Conservation (phyloP, 768 basidiomycete genomes). For the Leccinum pellstonianum region DNA sequence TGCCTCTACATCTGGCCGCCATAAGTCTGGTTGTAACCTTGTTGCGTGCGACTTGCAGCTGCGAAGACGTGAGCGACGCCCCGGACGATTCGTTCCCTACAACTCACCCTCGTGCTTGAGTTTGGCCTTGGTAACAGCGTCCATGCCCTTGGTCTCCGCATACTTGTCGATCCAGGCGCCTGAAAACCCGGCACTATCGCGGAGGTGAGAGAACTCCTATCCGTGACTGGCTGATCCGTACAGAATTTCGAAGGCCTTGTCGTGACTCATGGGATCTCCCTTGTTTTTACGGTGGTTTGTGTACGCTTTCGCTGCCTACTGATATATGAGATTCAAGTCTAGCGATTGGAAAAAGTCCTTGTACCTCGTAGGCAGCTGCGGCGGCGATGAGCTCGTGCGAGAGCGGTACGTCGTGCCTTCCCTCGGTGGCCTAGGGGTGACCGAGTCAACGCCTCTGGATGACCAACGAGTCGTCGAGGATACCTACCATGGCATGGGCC, state of each 20-base stretch:
- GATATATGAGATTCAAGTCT: not conserved
- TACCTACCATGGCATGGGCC: conserved; percentile 20
- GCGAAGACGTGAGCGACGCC: not conserved
- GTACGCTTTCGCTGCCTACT: conserved; percentile 32
- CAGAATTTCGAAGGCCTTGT: conserved; percentile 25
- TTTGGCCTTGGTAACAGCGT: conserved; percentile 10
- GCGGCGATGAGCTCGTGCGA: conserved; percentile 29
- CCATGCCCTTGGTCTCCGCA: conserved; percentile 27
- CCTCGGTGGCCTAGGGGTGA: conserved; percentile 13
- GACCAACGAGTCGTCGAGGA: not conserved
- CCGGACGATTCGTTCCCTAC: no score
- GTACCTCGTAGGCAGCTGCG: conserved; percentile 31
- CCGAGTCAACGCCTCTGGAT: not conserved
- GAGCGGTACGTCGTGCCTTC: conserved; percentile 20
- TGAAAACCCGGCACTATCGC: conserved; percentile 23
- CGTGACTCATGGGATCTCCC: conserved; percentile 26
- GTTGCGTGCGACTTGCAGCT: conserved; percentile 17
- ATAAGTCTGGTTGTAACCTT: not conserved
- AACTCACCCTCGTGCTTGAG: conserved; percentile 16
- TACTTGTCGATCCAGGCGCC: conserved; percentile 28
- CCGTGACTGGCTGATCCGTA: conserved; percentile 5
- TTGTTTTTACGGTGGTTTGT: conserved; percentile 18
- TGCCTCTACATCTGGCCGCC: conserved; percentile 1
- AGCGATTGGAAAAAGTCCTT: not conserved
- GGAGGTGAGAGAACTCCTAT: not conserved